These are phyloP conservation scores for Podaxis mareebaensis DNA, from an alignment of 768 basidiomycete genomes.

Conservation along the genomic window DNA sequence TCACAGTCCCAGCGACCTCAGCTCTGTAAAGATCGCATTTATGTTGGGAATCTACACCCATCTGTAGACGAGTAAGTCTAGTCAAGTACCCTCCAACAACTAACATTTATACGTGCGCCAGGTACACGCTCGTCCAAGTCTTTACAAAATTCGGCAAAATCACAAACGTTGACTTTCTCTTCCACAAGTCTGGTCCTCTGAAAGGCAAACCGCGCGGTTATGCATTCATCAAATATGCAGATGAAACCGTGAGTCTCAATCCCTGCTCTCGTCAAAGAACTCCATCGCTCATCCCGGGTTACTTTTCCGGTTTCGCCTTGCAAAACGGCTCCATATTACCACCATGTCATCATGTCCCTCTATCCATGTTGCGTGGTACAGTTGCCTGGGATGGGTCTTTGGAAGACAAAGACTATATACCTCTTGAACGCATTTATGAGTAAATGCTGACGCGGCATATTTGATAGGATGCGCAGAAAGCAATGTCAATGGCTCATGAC, in stretches of 20 bases:
- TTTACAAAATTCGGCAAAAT: constrained; percentile 94
- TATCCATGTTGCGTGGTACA: neutral
- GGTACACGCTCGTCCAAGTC: constrained; percentile 85
- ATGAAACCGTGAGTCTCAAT: constrained; percentile 68
- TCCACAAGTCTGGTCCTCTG: constrained; percentile 87
- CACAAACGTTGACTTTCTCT: constrained; percentile 90
- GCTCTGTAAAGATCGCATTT: constrained; percentile 72
- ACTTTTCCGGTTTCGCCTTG: constrained; percentile 24
- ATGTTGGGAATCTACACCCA: constrained; percentile 86
- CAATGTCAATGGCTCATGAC: constrained; percentile 70
- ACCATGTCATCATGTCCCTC: neutral
- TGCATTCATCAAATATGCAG: constrained; percentile 87
- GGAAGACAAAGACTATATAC: neutral
- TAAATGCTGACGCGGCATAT: constrained; percentile 9
- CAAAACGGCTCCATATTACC: neutral
- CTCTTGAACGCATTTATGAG: neutral
- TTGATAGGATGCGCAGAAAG: constrained; percentile 82
- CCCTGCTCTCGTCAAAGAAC: constrained; percentile 17
- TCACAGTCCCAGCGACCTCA: neutral
- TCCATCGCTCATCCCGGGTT: constrained; percentile 14
- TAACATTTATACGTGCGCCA: constrained; percentile 28
- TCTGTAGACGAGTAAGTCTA: constrained; percentile 79
- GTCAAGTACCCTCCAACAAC: neutral
- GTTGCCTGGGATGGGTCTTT: neutral
- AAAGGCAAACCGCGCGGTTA: constrained; percentile 96